Evolutionary conservation across 768 basidiomycete species (phyloP).

Genomic region (Lepiota venenata): DNA sequence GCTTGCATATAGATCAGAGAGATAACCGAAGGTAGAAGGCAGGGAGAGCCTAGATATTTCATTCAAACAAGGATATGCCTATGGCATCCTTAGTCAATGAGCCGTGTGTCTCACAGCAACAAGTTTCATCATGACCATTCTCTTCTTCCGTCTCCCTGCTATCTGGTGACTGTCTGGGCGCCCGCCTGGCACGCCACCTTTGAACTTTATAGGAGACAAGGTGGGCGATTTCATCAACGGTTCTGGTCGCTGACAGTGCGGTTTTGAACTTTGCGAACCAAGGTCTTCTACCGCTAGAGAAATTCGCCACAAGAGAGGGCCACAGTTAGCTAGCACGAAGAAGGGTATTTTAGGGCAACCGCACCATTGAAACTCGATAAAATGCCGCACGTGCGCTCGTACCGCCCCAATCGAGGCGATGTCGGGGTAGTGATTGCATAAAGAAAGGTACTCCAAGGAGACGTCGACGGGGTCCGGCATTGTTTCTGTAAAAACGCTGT

Average conservation of each 20-base stretch:
- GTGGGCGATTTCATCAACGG: constrained; percentile 42
- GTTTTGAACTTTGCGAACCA: constrained; percentile 58
- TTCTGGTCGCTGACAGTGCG: constrained; percentile 37
- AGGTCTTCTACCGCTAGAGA: constrained; percentile 40
- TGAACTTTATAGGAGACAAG: constrained; percentile 40
- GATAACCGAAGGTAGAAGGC: not conserved
- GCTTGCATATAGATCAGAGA: too few species aligned
- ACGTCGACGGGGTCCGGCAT: constrained; percentile 61
- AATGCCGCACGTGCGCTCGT: constrained; percentile 64
- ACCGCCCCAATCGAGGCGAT: constrained; percentile 47
- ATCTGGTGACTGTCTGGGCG: not conserved
- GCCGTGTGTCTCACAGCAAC: not conserved
- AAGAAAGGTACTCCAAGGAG: constrained; percentile 64
- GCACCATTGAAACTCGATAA: constrained; percentile 68
- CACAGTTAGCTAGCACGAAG: not conserved
- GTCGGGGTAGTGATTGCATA: constrained; percentile 51
- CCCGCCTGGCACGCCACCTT: constrained; percentile 11
- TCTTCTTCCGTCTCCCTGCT: not conserved
- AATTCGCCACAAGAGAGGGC: constrained; percentile 5
- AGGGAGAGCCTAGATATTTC: not conserved
- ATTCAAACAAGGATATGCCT: constrained; percentile 7
- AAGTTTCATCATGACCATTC: not conserved
- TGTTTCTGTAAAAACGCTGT: constrained; percentile 54
- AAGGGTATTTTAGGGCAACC: not conserved
- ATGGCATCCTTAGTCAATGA: not conserved